phyloP scores from a whole-genome alignment of 331 rosid genomes.

The Prunus yedoensis region DNA sequence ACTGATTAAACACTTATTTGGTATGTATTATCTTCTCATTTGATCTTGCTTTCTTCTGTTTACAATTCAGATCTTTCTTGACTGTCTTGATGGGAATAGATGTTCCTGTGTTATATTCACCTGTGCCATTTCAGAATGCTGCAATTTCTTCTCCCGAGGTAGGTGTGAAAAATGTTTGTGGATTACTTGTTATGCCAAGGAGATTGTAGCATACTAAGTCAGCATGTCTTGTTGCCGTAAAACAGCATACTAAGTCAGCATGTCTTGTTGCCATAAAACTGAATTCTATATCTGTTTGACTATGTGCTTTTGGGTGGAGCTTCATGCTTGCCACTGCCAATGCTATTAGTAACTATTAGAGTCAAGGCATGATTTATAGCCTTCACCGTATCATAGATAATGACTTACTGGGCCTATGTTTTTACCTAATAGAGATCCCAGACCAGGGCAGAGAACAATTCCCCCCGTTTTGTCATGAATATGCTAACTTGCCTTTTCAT shows the following conservation, averaged over 20 bases:
- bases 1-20: conserved; percentile 22
- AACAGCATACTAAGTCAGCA: neutral
- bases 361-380: neutral
- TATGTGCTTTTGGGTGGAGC: neutral
- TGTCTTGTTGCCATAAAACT: neutral
- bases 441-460: neutral
- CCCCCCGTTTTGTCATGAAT: neutral
- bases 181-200: neutral
- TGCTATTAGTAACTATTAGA: neutral
- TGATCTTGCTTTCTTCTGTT: conserved; percentile 10
- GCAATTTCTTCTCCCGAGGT: conserved; percentile 85
- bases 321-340: neutral
- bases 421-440: neutral
- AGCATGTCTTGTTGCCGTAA: neutral
- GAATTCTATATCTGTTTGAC: neutral
- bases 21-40: conserved; percentile 14
- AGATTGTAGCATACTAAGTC: neutral
- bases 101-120: conserved; percentile 79
- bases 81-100: conserved; percentile 69
- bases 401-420: neutral
- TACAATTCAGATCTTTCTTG: conserved; percentile 62
- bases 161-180: conserved; percentile 13
- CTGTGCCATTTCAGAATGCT: conserved; percentile 81
- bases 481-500: conserved; percentile 3
- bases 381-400: neutral